Percentiles rank a stretch among this genome's conserved stretches.
Conservation (phyloP, 768 basidiomycete species). For the Russula sp. region DNA sequence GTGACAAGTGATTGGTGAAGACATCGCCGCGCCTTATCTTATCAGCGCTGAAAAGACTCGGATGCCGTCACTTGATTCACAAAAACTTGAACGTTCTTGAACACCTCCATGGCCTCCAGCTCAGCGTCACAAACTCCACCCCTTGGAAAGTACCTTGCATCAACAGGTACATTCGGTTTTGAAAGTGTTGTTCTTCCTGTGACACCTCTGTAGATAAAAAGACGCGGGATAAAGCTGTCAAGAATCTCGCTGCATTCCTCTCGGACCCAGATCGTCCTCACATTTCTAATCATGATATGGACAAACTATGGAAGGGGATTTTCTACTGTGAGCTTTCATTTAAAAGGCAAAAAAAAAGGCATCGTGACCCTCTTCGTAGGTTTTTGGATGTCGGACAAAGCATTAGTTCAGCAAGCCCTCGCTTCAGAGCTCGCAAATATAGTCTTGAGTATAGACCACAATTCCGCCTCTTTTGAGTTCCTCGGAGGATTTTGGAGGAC, state of each 20-base stretch:
- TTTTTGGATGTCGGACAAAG: slow-evolving; percentile 99
- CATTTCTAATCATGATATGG: slow-evolving; percentile 73
- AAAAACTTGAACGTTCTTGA: not conserved
- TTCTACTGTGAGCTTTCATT: slow-evolving; percentile 74
- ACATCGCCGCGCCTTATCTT: slow-evolving; percentile 29
- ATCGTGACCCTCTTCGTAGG: slow-evolving; percentile 47
- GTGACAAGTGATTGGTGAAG: slow-evolving; percentile 89
- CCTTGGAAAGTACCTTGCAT: slow-evolving; percentile 87
- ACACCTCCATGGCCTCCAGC: slow-evolving; percentile 37
- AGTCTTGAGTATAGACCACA: slow-evolving; percentile 61
- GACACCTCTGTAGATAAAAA: slow-evolving; percentile 65
- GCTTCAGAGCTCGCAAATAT: slow-evolving; percentile 83
- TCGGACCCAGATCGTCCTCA: slow-evolving; percentile 58
- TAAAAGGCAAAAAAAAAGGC: not conserved
- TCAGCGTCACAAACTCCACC: slow-evolving; percentile 49
- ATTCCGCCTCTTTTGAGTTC: slow-evolving; percentile 64
- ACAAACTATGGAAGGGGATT: slow-evolving; percentile 95
- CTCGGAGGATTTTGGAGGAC: slow-evolving; percentile 89
- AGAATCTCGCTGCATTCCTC: slow-evolving; percentile 73
- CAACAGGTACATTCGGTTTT: slow-evolving; percentile 54
- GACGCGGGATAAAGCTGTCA: slow-evolving; percentile 87
- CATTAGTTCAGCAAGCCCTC: slow-evolving; percentile 89
- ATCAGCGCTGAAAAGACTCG: slow-evolving; percentile 10
- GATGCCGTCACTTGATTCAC: not conserved
- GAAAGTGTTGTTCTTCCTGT: not conserved